Evolutionary conservation across 2,329 filamentous ascomycete species (phyloP), one percentile per base, ranked within the genome.

Genomic region (Exophiala xenobiotica): DNA sequence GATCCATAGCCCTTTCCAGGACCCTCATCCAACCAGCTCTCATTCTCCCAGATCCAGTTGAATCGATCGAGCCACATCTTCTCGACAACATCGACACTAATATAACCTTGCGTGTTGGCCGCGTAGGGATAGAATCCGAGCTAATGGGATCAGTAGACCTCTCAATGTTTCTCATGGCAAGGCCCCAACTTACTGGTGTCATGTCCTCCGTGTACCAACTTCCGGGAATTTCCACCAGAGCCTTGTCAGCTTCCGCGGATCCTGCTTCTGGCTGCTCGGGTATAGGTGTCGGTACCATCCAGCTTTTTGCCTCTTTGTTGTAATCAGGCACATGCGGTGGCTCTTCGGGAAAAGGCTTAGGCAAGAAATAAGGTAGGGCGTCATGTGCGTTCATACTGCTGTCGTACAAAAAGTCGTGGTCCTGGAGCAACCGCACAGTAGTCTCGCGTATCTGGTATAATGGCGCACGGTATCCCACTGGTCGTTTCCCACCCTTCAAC

Each of bases 31-130:
- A 63, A 39, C 56, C 58, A 61, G 37, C 60, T 59, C 45, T 69
- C 68, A 24, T 74, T 70, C 43, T 74, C 69, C 50, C 71, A 71
- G n/a, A 82, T 67, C 72, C 75, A 85, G 54, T 77, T 70, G 58
- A 83, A 81, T 9, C 78, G 73, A 59, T 82, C 80, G 59, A 72
- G 76, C 81, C 81, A 84, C 70, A 83, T 78, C 53, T 77, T 71
- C 68, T 84, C 80, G 22, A 84, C 74, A 1, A 78, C 71, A 7
- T 75, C 70, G 3, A 77, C 74, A 46, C 79, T 77, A 0, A 83
- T 79, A 60, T 82, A 84, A 1, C 81, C 81, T 37, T 78, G 75
- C 2, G 74, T 78, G 53, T 82, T 83, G 1, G 70, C 63, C 0
- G 62, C 55, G 23, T 70, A 70, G 0, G 73, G 72, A 8, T 74